Conservation (phyloP, 2,329 filamentous ascomycete species). For the Metarhizium robertsii region DNA sequence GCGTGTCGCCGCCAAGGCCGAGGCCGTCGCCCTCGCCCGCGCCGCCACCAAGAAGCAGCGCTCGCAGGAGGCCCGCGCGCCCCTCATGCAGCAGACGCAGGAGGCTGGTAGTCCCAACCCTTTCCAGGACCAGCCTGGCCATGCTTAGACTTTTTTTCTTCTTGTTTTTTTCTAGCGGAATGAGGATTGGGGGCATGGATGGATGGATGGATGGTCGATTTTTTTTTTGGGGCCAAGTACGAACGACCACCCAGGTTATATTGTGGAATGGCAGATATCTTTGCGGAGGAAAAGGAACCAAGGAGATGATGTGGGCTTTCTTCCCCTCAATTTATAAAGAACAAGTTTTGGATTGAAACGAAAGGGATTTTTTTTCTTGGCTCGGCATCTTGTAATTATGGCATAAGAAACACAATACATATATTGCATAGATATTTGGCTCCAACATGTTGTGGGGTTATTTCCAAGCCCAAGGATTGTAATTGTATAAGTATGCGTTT, state of each 20-base stretch:
- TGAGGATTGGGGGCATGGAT: no score
- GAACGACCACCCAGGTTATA: no score
- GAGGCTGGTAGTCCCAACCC: constrained; percentile 20
- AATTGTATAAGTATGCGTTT: no score
- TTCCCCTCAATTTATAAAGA: no score
- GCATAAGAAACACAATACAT: constrained; percentile 3
- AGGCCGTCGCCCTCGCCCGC: constrained; percentile 41
- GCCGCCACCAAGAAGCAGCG: constrained; percentile 36
- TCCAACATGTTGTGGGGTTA: no score
- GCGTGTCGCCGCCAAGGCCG: constrained; percentile 33
- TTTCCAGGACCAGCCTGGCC: constrained; percentile 24
- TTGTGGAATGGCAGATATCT: no score
- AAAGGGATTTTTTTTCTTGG: not conserved
- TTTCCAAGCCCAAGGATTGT: no score
- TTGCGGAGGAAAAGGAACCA: no score
- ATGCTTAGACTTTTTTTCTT: not conserved
- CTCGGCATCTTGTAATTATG: constrained; percentile 4
- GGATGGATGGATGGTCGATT: no score
- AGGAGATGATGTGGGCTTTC: not conserved
- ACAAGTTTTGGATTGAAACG: constrained; percentile 3
- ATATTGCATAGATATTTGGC: not conserved
- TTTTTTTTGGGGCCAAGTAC: no score
- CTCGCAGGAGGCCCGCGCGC: constrained; percentile 22
- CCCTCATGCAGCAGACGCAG: constrained; percentile 25
- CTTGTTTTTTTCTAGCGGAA: no score